Base-by-base conservation (phyloP, 805 yeast genomes). In the Maudiozyma barnettii region DNA sequence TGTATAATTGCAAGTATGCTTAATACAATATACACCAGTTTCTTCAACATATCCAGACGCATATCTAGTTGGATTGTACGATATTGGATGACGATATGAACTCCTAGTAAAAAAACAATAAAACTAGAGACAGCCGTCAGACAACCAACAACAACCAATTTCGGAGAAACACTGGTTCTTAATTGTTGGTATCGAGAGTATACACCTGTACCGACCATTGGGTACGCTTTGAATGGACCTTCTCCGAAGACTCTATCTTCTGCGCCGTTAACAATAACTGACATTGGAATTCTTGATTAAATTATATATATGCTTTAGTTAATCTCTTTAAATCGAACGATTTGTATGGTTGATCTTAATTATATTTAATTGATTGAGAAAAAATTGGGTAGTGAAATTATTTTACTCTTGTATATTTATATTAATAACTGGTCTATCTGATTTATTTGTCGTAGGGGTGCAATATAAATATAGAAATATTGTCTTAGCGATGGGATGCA, bases 101-200 rank as follows among this genome's bases (percentile, higher is more conserved):
- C 66, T 12, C 68, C 69, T 16, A 68, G 52, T 3, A 67, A 49
- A 51, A 68, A 65, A 35, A 64, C 63, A 9, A 60, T 12, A 6
- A 54, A 51, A 18, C 61, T 58, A n/a, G 64, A 45, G 4, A 64
- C 9, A 2, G 62, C 64, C 8, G 62, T 42, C 14, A 59, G 35
- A 7, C 55, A 16, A 16, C 64, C 63, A 8, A 49, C 47, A 19
- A 57, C 48, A 7, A 46, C 37, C 16, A 46, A 14, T 19, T 38
- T 46, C n/a, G 33, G 31, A 2, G 45, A 19, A 12, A 46, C 16
- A 4, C 18, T 30, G 9, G 19, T 30, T 21, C 18, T 39, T 14
- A 44, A 21, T 23, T 23, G n/a, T 5, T 23, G 16, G 13, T 39
- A 14, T 30, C 20, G 30, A 3, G 33, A 12, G 5, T 29, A n/a